These are phyloP conservation scores for Knoxdaviesia capensis DNA, from an alignment of 2,329 filamentous ascomycete genomes.

Conservation along the genomic window DNA sequence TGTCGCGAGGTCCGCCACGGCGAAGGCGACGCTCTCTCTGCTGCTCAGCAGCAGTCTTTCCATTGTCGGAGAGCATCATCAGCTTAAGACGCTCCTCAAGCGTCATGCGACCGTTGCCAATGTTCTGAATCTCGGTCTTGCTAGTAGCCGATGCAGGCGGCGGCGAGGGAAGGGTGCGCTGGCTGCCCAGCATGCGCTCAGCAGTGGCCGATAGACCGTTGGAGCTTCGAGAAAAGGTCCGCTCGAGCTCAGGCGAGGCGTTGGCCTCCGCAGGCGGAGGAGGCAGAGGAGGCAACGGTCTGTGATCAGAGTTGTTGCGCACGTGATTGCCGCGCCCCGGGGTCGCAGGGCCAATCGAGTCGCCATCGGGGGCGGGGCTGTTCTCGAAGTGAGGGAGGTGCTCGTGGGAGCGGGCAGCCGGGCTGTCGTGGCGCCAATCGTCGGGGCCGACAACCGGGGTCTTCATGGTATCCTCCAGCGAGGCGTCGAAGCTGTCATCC, in stretches of 20 bases:
- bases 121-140: slow-evolving; percentile 61
- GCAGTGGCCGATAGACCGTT: slow-evolving; percentile 47
- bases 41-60: slow-evolving; percentile 39
- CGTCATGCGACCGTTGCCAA: slow-evolving; percentile 58
- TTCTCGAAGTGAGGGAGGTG: slow-evolving; percentile 48
- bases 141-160: slow-evolving; percentile 43
- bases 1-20: slow-evolving; percentile 34
- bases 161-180: slow-evolving; percentile 51
- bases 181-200: slow-evolving; percentile 47
- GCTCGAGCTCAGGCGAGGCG: slow-evolving; percentile 9
- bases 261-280: slow-evolving; percentile 11
- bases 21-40: slow-evolving; percentile 51
- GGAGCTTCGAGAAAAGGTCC: slow-evolving; percentile 25
- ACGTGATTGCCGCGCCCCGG: slow-evolving; percentile 14
- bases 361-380: slow-evolving; percentile 43
- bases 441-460: slow-evolving; percentile 95
- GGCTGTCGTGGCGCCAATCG: slow-evolving; percentile 68
- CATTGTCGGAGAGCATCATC: slow-evolving; percentile 67
- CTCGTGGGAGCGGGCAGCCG: slow-evolving; percentile 13
- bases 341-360: slow-evolving; percentile 15
- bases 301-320: slow-evolving; percentile 40
- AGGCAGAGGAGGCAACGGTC: slow-evolving; percentile 75
- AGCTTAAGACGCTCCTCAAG: slow-evolving; percentile 70
- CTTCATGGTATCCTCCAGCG: slow-evolving; percentile 87
- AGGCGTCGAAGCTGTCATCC: slow-evolving; percentile 90